Base-by-base conservation (phyloP, 2,329 filamentous ascomycete genomes). In the Neonectria magnoliae region DNA sequence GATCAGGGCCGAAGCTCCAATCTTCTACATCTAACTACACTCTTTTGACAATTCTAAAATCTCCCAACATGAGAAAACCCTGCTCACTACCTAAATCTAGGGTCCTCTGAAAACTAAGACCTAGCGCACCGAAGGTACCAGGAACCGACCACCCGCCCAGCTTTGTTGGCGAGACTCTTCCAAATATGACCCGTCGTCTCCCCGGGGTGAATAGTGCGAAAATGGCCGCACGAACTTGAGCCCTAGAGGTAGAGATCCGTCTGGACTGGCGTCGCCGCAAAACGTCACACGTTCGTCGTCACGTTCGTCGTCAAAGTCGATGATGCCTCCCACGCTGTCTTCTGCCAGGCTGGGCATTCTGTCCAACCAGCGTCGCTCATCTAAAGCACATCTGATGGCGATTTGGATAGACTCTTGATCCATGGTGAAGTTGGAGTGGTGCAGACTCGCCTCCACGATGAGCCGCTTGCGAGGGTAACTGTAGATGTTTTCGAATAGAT, bases 401-500 rank as follows among this genome's bases (percentile, higher is more conserved):
- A 77, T 72, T 29, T 80, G 79, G 10, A 85, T 79, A 2, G 80
- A 84, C 70, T 84, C 82, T 47, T 81, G 80, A 62, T 82, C 84
- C 38, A 78, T 77, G 10, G 78, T 79, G 52, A 87, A 83, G 45
- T 77, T 76, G 3, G 81, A 80, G 20, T 81, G 80, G 11, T 76
- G 76, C 4, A 78, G 68, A 6, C 76, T 79, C 4, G 84, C 77
- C 57, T 81, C 80, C 5, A 73, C 68, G 11, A 86, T 78, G 9
- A 86, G 80, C 10, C 81, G 81, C 31, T 75, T 76, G 52, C 81
- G 82, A 22, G 81, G 81, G 47, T 83, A 85, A 57, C 77, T 79
- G 70, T 83, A 82, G 18, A 80, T 80, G 57, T 82, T 80, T 29
- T 82, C 78, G 47, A 87, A 79, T 60, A 86, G 80, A 64, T 82